Evolutionary conservation across 2,329 filamentous ascomycete species (phyloP), one percentile per base, ranked within the genome.

Genomic region (Exophiala spinifera): DNA sequence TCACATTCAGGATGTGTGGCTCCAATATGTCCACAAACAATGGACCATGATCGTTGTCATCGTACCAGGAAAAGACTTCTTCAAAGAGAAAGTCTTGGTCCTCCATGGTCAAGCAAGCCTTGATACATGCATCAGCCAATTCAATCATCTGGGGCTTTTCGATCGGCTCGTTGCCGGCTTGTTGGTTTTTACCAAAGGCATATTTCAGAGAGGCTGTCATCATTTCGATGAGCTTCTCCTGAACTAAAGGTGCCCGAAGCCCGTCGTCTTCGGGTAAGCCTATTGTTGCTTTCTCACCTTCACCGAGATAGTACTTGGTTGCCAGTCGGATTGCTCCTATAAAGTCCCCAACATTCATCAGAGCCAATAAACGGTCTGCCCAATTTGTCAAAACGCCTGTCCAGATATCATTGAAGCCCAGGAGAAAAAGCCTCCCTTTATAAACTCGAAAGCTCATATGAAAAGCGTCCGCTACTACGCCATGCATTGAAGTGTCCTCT

Each of bases 271-370:
- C 91, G 0, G 95, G 92, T 8, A 99, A 76, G 0, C 94, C 94
- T 51, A 99, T 89, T 0, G 94, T 97, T 47, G 97, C 80, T 70
- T 94, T 96, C 69, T 96, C 90, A n/a, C 89, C 84, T 65, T 91
- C 85, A 20, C 94, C 94, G 6, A 84, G 86, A 68, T 95, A 97
- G 71, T 97, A 99, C 0, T 87, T 88, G 1, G 91, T 95, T 8
- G 92, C 95, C 55, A 99, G 79, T 61, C 87, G 82, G 56, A 99
- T 96, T 1, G 94, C 91, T 11, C 85, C 88, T 60, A 99, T 88
- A 66, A 95, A 96, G 70, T 97, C 91, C n/a, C 94, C 94, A 53
- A 91, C 84, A 69, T 97, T 91, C 89, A 99, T 96, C 63, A 97
- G 78, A 0, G 92, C 91, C 61, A 96, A 85, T 15, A 99, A 76